Evolutionary conservation across 371 early-diverging fungal species (phyloP), one percentile per base, ranked within the genome.

Genomic region (Mortierella sp.): DNA sequence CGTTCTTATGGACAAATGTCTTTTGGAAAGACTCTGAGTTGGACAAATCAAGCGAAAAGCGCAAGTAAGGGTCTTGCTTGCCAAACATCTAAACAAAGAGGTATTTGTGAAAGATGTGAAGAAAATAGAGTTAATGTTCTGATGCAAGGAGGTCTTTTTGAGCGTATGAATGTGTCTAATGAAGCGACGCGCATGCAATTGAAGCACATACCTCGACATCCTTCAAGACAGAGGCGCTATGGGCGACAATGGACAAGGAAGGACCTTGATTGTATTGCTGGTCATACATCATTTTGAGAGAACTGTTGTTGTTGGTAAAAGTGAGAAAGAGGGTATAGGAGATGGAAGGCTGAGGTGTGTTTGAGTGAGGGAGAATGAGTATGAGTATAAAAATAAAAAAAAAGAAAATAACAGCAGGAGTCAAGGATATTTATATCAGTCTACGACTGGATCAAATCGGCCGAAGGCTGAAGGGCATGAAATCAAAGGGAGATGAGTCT

Each of bases 1-100:
- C 88, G 32, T 88, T 76, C 85, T 88, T 89, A 72, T 86, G 85
- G 51, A 84, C 83, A 51, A 83, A 87, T 10, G 89, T 87, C 83
- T 84, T 85, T 68, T 87, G 83, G 84, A 79, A 88, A 17, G 84
- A 63, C 60, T 87, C 83, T 70, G 83, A 68, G 56, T 89, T 71
- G 12, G 56, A 47, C 56, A 80, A 59, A 62, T 87, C 68, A 70
- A 88, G 75, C 12, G 86, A 66, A 70, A 87, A 86, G 70, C 83
- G 90, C 40, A 88, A 45, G 45, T 80, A 89, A 43, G 90, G 89
- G 69, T 89, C 90, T 69, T 89, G 86, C 84, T 88, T 89, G 81
- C 89, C 90, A 42, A 89, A 37, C 15, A 32, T 26, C 70, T 68
- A 63, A 23, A 29, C 8, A 19, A 15, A 31, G 19, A 56, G 8